Percentiles rank a stretch among this genome's conserved stretches.
phyloP scores from a whole-genome alignment of 495 filamentous ascomycete genomes.

The Neurospora tetraspora region DNA sequence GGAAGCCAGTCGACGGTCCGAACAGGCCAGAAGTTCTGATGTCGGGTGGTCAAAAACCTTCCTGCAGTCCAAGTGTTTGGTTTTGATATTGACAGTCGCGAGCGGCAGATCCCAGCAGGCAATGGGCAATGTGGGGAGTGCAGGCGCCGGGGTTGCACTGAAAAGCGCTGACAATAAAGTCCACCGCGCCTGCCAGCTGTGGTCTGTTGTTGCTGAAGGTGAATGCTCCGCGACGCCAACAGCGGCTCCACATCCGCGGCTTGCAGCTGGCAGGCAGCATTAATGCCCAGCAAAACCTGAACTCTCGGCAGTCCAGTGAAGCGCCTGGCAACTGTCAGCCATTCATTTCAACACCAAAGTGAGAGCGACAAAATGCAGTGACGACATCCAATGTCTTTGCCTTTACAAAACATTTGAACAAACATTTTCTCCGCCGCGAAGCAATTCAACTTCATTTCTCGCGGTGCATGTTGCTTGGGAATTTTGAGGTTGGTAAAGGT shows the following conservation, averaged over 20 bases:
- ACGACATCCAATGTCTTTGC: neutral
- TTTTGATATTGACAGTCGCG: neutral
- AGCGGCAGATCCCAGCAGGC: neutral
- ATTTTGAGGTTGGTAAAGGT: neutral
- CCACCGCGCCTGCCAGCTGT: slow-evolving; percentile 14
- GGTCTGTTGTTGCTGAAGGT: slow-evolving; percentile 3
- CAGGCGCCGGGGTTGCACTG: slow-evolving; percentile 9
- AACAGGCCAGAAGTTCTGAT: neutral
- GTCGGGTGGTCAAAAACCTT: neutral
- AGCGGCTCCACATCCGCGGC: slow-evolving; percentile 21
- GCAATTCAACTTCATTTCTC: neutral
- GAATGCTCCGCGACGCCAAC: neutral
- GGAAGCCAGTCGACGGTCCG: neutral
- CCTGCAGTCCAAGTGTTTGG: neutral
- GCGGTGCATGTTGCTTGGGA: neutral
- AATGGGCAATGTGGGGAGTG: slow-evolving; percentile 2
- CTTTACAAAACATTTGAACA: neutral
- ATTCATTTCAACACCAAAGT: neutral
- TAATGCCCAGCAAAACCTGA: neutral
- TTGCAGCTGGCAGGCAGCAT: slow-evolving; percentile 9
- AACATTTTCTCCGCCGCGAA: neutral
- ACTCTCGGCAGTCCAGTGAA: neutral
- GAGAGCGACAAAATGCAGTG: neutral
- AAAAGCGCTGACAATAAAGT: neutral
- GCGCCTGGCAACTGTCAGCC: neutral